Base-by-base conservation (phyloP, 441 rosid species). In the Theobroma grandiflorum region DNA sequence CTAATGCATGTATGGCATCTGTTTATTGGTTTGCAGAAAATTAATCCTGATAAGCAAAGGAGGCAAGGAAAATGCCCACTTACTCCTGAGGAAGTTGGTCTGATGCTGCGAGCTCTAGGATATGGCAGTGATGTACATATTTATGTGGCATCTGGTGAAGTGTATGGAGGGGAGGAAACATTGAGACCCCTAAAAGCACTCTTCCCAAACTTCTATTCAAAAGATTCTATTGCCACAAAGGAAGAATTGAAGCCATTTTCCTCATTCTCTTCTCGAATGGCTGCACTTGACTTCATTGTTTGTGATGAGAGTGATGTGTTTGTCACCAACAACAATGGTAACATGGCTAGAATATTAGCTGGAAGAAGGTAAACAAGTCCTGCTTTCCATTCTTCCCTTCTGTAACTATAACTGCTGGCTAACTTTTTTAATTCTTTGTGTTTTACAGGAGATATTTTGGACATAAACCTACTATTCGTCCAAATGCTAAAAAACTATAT, bases 61-160 rank as follows among this genome's bases (percentile, higher is more conserved):
- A 85, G 99, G 83, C 99, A 97, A 77, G 99, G 99, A 84, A 91
- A 89, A 85, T 97, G 99, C 86, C 99, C 99, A 3, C 96, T 97
- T 38, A 95, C 98, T 67, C 99, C 99, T 16, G 89, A 89, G 84
- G 99, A 97, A 92, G 97, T 95, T 78, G 99, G 99, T 79, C 91
- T 97, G 78, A 94, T 97, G 99, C 91, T 97, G 84, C 87, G 99
- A 87, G 98, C 97, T 55, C 84, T 97, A 38, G 99, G 99, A 69
- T 97, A 92, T 84, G 97, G 98, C 77, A 93, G 93, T 4, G 97
- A 94, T 49, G 93, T 93, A 67, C 94, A 95, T 84, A 88, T 97
- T 63, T 97, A 97, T 77, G 99, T 97, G 75, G 99, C 99, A 73
- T 97, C 99, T 8, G 99, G 99, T 64, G 99, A 92, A 86, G 98